Conservation (phyloP, 2,329 filamentous ascomycete genomes). For the Berkeleyomyces rouxiae region DNA sequence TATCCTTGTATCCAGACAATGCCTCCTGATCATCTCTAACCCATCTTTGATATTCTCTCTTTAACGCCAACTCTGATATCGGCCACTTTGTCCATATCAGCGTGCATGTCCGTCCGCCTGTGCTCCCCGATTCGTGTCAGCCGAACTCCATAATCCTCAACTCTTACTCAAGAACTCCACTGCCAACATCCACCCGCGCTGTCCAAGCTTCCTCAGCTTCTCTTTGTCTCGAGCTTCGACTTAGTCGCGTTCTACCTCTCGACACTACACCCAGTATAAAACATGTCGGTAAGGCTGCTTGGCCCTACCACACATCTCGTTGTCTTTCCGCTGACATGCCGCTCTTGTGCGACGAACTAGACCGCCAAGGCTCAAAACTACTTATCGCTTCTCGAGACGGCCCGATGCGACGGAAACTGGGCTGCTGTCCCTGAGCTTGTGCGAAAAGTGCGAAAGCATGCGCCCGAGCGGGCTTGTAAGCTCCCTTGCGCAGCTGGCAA, state of each 20-base stretch:
- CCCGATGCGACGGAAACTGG: constrained; percentile 81
- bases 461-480: constrained; percentile 69
- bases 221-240: neutral
- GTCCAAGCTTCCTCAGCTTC: neutral
- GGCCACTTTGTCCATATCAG: neutral
- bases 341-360: neutral
- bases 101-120: neutral
- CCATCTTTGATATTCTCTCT: neutral
- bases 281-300: constrained; percentile 12
- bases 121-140: neutral
- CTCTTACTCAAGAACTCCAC: neutral
- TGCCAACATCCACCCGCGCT: neutral
- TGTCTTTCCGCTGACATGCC: neutral
- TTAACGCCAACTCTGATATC: neutral
- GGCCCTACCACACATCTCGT: neutral
- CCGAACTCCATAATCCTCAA: neutral
- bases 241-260: neutral
- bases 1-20: neutral
- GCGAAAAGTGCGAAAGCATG: constrained; percentile 89
- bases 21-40: neutral
- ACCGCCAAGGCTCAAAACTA: constrained; percentile 62
- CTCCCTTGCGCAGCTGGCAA: constrained; percentile 15
- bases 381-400: constrained; percentile 64
- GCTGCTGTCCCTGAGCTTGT: constrained; percentile 71
- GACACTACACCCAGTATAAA: neutral